phyloP scores from a whole-genome alignment of 2,329 filamentous ascomycete genomes.

The Claviceps fusiformis region DNA sequence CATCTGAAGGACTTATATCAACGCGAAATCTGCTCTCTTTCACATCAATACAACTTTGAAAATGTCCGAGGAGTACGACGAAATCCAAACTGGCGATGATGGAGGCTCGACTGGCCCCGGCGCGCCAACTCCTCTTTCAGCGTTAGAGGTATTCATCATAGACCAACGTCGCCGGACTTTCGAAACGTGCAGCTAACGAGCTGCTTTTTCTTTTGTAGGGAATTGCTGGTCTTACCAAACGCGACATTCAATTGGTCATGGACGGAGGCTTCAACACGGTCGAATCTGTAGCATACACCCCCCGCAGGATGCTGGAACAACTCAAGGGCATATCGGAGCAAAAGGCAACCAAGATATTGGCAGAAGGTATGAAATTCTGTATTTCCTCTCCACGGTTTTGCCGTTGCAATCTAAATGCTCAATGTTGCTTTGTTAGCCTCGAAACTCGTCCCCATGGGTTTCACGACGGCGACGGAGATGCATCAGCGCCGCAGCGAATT shows the following conservation, averaged over 20 bases:
- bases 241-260: conserved; percentile 84
- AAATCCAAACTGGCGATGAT: conserved; percentile 54
- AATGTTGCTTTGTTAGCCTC: conserved; percentile 46
- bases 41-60: background rate
- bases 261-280: conserved; percentile 93
- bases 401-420: conserved; percentile 2
- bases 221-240: conserved; percentile 75
- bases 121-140: conserved; percentile 77
- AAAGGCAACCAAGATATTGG: conserved; percentile 83
- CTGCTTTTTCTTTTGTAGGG: conserved; percentile 46
- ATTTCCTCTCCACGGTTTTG: background rate
- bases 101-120: conserved; percentile 66
- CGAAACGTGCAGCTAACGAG: background rate
- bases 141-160: conserved; percentile 59
- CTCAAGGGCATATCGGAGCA: conserved; percentile 98
- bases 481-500: conserved; percentile 91
- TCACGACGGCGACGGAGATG: conserved; percentile 98
- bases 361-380: conserved; percentile 52
- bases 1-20: no score
- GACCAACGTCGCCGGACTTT: background rate
- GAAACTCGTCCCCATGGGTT: conserved; percentile 96
- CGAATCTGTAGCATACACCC: conserved; percentile 85
- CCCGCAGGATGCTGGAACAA: conserved; percentile 72
- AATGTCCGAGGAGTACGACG: conserved; percentile 49
- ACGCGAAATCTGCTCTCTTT: no score